Base-by-base conservation (phyloP, 129 eudicot species). In the Chrysanthemum lavandulifolium region DNA sequence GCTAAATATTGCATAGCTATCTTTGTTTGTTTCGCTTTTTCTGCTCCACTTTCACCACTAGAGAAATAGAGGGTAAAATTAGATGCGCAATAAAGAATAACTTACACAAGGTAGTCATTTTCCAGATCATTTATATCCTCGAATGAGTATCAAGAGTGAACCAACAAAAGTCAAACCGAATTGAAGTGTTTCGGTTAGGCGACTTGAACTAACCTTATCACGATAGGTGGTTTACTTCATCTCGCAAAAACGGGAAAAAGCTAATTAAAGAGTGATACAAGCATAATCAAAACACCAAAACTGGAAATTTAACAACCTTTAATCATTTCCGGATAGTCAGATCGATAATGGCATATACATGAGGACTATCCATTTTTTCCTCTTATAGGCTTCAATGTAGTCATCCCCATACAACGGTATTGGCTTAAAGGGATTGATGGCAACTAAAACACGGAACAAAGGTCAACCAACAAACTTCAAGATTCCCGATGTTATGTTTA, bases 1-100 rank as follows among this genome's bases (percentile, higher is more conserved):
- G 96, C 97, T 82, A 92, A 76, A 84, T 92, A 92, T 76, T 92
- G 96, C 97, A 92, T 89, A 8, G 97, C 96, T 73, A 92, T 89
- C 77, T 92, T 92, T 61, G 97, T 96, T n/a, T 23, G 97, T 92
- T 79, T 92, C 97, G 97, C 89, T 75, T 92, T n/a, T 92, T 27
- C 97, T 36, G 97, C 93, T 68, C 97, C 97, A 72, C 97, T 91
- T 83, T 91, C 97, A 67, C 97, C 96, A 81, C 96, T 92, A 84
- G 56, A 60, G 27, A 64, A 57, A 73, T 25, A 71, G 25, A 65
- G 67, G 61, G 57, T 13, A 36, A 14, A 36, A 51, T 77, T 69
- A 77, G 75, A 25, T 50, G 63, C 71, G 33, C 1, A 40, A 40
- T 40, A 40, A 40, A 40, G 47, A 40, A 40, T 61, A 72, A 31